Base-by-base conservation (phyloP, 495 filamentous ascomycete genomes). In the Hyphodiscus hymeniophilus region DNA sequence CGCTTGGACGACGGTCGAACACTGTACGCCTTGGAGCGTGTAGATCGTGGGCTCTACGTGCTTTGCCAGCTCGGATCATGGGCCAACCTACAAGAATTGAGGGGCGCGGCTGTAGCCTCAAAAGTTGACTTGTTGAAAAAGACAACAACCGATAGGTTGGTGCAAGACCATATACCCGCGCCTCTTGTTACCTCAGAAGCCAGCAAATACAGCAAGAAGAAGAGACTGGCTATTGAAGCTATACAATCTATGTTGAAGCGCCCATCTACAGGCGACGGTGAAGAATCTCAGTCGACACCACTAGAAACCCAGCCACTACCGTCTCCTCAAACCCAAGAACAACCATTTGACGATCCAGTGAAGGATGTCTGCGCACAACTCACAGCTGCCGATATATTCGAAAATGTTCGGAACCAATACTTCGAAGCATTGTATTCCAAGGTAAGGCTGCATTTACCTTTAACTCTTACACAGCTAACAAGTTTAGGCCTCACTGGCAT, bases 371-470 rank as follows among this genome's bases (percentile, higher is more conserved):
- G 15, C 10, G n/a, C 28, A 13, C 60, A 69, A 44, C 80, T 77
- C 38, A 76, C 72, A 26, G 69, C 84, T 12, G 72, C 80, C 36
- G 76, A 80, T 30, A 74, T 85, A 5, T 74, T 86, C 47, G 76
- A 81, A 38, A 82, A 73, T 47, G 76, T 90, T 56, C 70, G 80
- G 47, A 73, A 67, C 22, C 87, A 95, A 52, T 96, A 96, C 67
- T 64, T 88, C 38, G 85, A 96, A 38, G 79, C 85, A 15, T 71
- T 97, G n/a, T 97, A 96, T 67, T 92, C 92, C 6, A 92, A 85
- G 73, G 84, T 86, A 17, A 30, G 42, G 38, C 18, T 0, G 11
- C 23, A 24, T 39, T 21, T 16, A 16, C 41, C 30, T 44, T 69
- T 47, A 69, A 57, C 46, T 31, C 36, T n/a, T 11, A 15, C 33